Base-by-base conservation (phyloP, 495 filamentous ascomycete genomes). In the Xylaria bambusicola region DNA sequence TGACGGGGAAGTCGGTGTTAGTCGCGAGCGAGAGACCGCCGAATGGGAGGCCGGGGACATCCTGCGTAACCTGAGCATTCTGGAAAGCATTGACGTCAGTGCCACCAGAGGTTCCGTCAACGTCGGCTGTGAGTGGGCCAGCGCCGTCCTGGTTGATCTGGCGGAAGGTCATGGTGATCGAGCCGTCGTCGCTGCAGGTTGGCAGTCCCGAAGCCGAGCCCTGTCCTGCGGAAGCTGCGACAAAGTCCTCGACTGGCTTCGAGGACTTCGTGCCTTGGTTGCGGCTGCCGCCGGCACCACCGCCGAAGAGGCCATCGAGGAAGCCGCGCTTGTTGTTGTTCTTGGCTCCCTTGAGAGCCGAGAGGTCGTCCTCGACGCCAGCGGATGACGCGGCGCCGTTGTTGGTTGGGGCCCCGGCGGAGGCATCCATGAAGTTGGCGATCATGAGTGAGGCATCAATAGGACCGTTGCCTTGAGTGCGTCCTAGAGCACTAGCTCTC, bases 21-120 rank as follows among this genome's bases (percentile, higher is more conserved):
- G 75, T 78, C 4, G 78, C 77, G 6, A 67, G 62, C 20, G 80
- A 82, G 20, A 83, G 62, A 41, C 81, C 81, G n/a, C 68, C 62
- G 59, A 81, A 58, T 17, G 77, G 76, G 27, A 77, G 51, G 26
- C 84, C 83, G 15, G 83, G 83, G 6, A 87, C 80, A 66, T 87
- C 79, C 70, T 82, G 75, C 20, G 75, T 82, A 41, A 87, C 80
- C 49, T 78, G 46, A 24, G 83, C 83, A 2, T 63, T 68, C 69
- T 83, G 61, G 71, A 86, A 86, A 10, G 82, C 82, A 13, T 70
- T 62, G 6, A 69, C 52, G 58, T 84, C 77, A 0, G 76, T 82
- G 40, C 84, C 84, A 5, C 81, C 82, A 4, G 80, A 83, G 8
- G 81, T 85, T 35, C 75, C 69, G 63, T 84, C 81, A 2, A 86